Percentiles rank a stretch among this genome's conserved stretches.
Evolutionary conservation across 2,329 filamentous ascomycete genomes (phyloP).

Genomic region (Penicillium janthinellum): DNA sequence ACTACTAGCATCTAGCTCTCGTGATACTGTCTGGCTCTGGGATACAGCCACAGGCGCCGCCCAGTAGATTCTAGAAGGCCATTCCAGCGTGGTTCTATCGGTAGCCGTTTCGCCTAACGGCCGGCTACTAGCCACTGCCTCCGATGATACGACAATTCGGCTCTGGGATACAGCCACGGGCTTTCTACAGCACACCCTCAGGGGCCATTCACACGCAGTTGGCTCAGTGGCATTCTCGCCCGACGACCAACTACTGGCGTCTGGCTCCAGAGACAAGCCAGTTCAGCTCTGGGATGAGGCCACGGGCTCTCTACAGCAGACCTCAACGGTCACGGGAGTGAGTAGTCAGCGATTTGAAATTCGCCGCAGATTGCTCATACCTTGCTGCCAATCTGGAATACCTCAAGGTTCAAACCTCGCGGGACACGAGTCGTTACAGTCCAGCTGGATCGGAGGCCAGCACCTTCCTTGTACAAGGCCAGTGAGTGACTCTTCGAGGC

Average conservation of each 20-base stretch:
- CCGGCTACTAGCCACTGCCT: constrained; percentile 3
- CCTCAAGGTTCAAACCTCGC: neutral
- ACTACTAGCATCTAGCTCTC: neutral
- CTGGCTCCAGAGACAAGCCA: constrained; percentile 6
- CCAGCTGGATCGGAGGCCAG: neutral
- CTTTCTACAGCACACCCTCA: neutral
- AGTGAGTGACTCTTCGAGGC: constrained; percentile 14
- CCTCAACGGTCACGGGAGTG: too few species aligned
- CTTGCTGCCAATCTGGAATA: neutral
- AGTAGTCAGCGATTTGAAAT: neutral
- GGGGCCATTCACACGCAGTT: too few species aligned
- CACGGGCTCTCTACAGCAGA: constrained; percentile 1
- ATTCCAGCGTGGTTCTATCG: neutral
- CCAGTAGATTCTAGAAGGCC: neutral
- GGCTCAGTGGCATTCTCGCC: neutral
- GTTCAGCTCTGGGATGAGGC: constrained; percentile 15
- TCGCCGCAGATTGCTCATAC: neutral
- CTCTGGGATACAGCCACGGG: constrained; percentile 15
- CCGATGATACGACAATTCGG: constrained; percentile 5
- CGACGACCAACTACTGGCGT: constrained; percentile 3
- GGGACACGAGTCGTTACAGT: neutral
- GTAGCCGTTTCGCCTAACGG: constrained; percentile 7
- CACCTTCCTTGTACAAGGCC: neutral
- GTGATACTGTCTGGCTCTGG: neutral
- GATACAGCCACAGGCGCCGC: neutral